phyloP scores from a whole-genome alignment of 192 early-diverging fungal genomes.

The Coemansia sp. region DNA sequence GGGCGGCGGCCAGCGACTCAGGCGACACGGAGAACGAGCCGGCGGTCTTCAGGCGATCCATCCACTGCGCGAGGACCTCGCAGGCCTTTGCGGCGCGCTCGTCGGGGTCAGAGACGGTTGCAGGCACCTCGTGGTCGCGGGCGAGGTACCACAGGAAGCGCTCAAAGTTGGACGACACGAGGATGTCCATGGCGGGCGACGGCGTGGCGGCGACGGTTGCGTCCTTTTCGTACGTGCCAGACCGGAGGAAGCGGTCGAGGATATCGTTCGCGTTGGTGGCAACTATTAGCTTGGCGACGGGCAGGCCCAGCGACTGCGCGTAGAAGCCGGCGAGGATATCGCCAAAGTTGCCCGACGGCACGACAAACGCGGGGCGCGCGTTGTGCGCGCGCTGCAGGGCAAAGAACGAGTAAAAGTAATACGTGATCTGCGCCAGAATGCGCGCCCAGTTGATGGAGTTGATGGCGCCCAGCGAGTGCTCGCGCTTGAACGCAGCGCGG shows the following conservation, averaged over 20 bases:
- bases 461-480: constrained; percentile 85
- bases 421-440: constrained; percentile 92
- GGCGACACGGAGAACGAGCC: constrained; percentile 72
- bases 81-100: constrained; percentile 56
- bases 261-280: constrained; percentile 99
- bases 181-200: constrained; percentile 97
- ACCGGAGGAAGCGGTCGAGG: constrained; percentile 85
- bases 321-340: constrained; percentile 91
- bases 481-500: constrained; percentile 67
- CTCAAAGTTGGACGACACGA: constrained; percentile 97
- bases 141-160: constrained; percentile 92
- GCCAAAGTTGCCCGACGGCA: constrained; percentile 99
- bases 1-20: constrained; percentile 62
- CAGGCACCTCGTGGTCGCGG: constrained; percentile 52
- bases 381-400: constrained; percentile 45
- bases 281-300: constrained; percentile 73
- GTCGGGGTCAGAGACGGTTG: constrained; percentile 33
- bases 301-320: constrained; percentile 88
- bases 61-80: constrained; percentile 65
- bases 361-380: constrained; percentile 60
- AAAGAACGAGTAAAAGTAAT: constrained; percentile 96
- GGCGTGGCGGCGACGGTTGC: constrained; percentile 69
- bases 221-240: constrained; percentile 81
- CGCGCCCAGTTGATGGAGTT: constrained; percentile 99
- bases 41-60: constrained; percentile 68